Conservation (phyloP, 2,329 filamentous ascomycete species). For the Falciphora oryzae region DNA sequence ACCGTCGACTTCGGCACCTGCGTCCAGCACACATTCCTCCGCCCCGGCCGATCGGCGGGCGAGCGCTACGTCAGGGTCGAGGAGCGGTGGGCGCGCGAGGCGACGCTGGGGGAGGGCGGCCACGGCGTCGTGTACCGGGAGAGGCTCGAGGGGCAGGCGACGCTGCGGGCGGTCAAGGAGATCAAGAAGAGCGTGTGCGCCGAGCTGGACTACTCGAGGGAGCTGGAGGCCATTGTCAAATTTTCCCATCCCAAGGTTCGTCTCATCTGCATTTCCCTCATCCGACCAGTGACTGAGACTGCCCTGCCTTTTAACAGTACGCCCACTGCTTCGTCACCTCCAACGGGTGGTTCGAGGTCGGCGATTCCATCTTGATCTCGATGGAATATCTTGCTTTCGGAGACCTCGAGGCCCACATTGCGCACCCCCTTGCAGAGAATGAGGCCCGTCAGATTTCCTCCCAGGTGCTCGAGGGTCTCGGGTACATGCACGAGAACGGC, state of each 20-base stretch:
- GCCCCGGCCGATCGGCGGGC: background rate
- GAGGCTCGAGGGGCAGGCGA: background rate
- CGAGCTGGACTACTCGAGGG: background rate
- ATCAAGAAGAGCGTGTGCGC: background rate
- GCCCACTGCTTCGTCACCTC: conserved; percentile 17
- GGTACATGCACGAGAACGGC: conserved; percentile 18
- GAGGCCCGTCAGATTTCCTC: conserved; percentile 13
- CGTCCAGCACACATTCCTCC: background rate
- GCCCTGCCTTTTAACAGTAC: conserved; percentile 14
- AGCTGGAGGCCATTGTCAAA: conserved; percentile 11
- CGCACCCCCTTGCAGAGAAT: conserved; percentile 11
- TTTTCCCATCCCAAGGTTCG: conserved; percentile 9
- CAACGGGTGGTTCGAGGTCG: conserved; percentile 19
- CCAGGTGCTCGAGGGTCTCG: conserved; percentile 17
- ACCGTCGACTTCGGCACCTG: background rate
- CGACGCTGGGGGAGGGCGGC: background rate
- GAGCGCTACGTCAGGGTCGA: background rate
- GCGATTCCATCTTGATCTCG: conserved; percentile 15
- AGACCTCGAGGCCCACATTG: conserved; percentile 15
- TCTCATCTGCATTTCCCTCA: background rate
- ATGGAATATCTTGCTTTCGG: conserved; percentile 22
- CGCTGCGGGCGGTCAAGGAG: conserved; percentile 8
- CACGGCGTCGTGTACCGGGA: conserved; percentile 9
- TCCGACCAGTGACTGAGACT: too few relatives aligned
- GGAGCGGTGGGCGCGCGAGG: conserved; percentile 7